Evolutionary conservation across 306 rosid species (phyloP), one percentile per base, ranked within the genome.

Genomic region (Dryas octopetala): DNA sequence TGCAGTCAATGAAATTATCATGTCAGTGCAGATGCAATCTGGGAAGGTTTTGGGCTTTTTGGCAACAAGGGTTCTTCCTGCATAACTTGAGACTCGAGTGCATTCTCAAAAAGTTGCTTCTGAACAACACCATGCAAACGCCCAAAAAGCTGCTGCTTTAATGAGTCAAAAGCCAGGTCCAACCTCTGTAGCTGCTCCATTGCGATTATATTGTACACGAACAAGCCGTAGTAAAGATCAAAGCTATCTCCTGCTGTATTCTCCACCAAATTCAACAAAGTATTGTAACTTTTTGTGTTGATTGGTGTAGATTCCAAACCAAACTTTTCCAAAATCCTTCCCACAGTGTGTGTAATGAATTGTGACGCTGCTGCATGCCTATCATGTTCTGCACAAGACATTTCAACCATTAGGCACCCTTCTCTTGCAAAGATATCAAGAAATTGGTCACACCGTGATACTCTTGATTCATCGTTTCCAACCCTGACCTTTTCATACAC

Each of bases 361-460:
- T 68, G 32, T 14, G 46, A 62, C 26, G 48, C 60, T 51, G 73
- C 61, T 2, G 46, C 73, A 7, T 32, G 14, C 32, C 2, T 68
- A 51, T 68, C 73, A 50, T 68, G 73, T 14, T 68, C 73, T 7
- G 9, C 14, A 51, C 73, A 68, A 26, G 59, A 68, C 73, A 68
- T 28, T 68, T 68, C 57, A 11, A 67, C 71, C 71, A 48, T 67
- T 13, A 7, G 44, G 9, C 73, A 62, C 14, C 73, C 73, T 28
- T 68, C 59, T 6, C 5, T 4, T 11, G 59, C 73, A 49, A 68
- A 68, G 6, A 68, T 68, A 14, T 68, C 59, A 26, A 68, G 73
- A 49, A 68, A 68, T 28, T 5, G 11, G 7, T 49, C 58, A 28
- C 72, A 26, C 13, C 16, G 7, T 28, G 23, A 26, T 7, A 28